phyloP scores from a whole-genome alignment of 2,329 filamentous ascomycete species.

The Calonectria naviculata region DNA sequence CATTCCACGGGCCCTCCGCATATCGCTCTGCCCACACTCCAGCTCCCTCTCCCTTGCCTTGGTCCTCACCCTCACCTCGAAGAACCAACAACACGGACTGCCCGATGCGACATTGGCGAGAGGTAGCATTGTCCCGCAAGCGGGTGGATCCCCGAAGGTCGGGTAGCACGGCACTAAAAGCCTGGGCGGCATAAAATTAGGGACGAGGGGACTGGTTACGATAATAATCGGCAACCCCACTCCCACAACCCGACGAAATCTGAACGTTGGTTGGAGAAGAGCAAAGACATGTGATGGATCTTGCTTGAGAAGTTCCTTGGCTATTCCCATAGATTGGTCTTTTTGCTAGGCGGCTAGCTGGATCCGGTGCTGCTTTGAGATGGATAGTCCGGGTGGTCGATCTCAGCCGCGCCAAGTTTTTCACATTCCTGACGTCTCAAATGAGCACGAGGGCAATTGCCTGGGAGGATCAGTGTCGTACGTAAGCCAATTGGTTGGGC shows the following conservation, averaged over 20 bases:
- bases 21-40: background rate
- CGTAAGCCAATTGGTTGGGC: background rate
- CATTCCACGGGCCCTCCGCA: background rate
- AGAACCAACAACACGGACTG: conserved; percentile 16
- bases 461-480: background rate
- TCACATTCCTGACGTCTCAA: background rate
- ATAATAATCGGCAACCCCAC: conserved; percentile 1
- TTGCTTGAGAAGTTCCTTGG: background rate
- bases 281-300: background rate
- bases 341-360: no score
- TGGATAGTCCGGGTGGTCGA: background rate
- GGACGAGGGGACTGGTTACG: conserved; percentile 2
- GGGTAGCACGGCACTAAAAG: conserved; percentile 18
- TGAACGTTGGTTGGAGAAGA: background rate
- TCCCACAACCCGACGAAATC: background rate
- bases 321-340: background rate
- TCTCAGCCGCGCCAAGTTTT: background rate
- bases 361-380: no score
- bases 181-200: conserved; percentile 2
- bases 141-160: conserved; percentile 16
- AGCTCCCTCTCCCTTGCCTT: no score
- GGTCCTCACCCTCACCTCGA: background rate
- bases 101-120: conserved; percentile 18
- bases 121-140: conserved; percentile 25
- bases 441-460: conserved; percentile 10